These are phyloP conservation scores for Xylaria bambusicola DNA, from an alignment of 495 filamentous ascomycete species.

Conservation along the genomic window DNA sequence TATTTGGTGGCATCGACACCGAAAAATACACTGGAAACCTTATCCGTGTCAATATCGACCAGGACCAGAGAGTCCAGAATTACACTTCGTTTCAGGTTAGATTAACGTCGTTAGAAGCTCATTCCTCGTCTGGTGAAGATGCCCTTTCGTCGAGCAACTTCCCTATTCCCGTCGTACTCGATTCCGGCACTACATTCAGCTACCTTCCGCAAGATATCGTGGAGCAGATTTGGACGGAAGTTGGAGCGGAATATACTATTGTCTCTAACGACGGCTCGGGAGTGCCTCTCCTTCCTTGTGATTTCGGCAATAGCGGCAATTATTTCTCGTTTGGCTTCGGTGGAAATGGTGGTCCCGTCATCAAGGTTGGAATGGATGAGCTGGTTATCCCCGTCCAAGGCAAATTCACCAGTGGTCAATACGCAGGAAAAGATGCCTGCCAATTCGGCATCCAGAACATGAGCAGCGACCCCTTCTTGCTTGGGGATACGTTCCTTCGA, in stretches of 20 bases:
- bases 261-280: conserved; percentile 34
- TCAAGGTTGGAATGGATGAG: conserved; percentile 75
- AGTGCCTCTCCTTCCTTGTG: conserved; percentile 71
- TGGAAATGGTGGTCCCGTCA: conserved; percentile 59
- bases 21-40: conserved; percentile 78
- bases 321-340: conserved; percentile 75
- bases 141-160: conserved; percentile 53
- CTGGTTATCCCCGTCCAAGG: conserved; percentile 67
- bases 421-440: conserved; percentile 62
- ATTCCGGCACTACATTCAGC: conserved; percentile 85
- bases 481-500: conserved; percentile 95
- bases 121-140: conserved; percentile 50
- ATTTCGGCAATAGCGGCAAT: conserved; percentile 58
- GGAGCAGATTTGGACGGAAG: conserved; percentile 64
- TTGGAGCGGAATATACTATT: conserved; percentile 57
- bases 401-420: no score
- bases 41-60: conserved; percentile 62
- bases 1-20: conserved; percentile 93
- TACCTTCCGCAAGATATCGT: conserved; percentile 77
- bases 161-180: conserved; percentile 71
- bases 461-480: conserved; percentile 59
- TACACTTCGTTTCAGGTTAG: conserved; percentile 71
- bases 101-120: conserved; percentile 59
- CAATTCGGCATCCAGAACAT: conserved; percentile 77
- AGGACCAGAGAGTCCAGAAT: conserved; percentile 47